A percentile compares a stretch with the other conserved stretches of the same genome.
Evolutionary conservation across 1,284 basidiomycete species (phyloP).

Genomic region (Sanghuangporus weigelae): DNA sequence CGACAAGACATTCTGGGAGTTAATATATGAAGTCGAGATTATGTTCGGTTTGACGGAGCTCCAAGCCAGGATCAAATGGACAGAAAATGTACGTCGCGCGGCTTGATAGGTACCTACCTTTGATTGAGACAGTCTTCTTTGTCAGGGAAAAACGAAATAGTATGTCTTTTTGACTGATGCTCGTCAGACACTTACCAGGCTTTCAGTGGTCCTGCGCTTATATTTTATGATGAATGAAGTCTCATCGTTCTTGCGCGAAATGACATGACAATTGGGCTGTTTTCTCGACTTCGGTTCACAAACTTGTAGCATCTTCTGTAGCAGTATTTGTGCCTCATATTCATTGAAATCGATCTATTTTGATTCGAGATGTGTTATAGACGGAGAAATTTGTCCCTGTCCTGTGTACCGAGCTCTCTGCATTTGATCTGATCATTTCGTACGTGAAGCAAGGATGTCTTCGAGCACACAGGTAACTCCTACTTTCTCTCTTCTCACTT

Average conservation of each 20-base stretch:
- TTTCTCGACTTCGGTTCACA: no score
- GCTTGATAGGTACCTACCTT: neutral
- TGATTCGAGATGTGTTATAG: no score
- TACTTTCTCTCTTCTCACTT: constrained; percentile 26
- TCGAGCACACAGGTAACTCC: neutral
- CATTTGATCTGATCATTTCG: no score
- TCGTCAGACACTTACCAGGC: constrained; percentile 4
- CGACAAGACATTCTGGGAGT: constrained; percentile 70
- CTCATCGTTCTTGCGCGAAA: neutral
- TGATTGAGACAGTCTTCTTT: neutral
- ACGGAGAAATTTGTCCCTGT: no score
- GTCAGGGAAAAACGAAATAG: constrained; percentile 58
- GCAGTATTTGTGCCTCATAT: no score
- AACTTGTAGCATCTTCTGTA: no score
- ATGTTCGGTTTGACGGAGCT: constrained; percentile 77
- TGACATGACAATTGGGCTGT: no score
- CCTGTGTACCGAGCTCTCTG: no score
- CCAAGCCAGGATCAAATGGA: constrained; percentile 74
- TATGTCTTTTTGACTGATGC: constrained; percentile 30
- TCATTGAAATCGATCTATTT: no score
- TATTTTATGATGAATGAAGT: constrained; percentile 37
- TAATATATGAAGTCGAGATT: constrained; percentile 74
- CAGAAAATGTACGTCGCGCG: constrained; percentile 51
- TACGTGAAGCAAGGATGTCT: no score
- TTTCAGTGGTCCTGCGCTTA: constrained; percentile 64